These are phyloP conservation scores for Endocarpon pusillum DNA, from an alignment of 495 filamentous ascomycete genomes.

Conservation along the genomic window DNA sequence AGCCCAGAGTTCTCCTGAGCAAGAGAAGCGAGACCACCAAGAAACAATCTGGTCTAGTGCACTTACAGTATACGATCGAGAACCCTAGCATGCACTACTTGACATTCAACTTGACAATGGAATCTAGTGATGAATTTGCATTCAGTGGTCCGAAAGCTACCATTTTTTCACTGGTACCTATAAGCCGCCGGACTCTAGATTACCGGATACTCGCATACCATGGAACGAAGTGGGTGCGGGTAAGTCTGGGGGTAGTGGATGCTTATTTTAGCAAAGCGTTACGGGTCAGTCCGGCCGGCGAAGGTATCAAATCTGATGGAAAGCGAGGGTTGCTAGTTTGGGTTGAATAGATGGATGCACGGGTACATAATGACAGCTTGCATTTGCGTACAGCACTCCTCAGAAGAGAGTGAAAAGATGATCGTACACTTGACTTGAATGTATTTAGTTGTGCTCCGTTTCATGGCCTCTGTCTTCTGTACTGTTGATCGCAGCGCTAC, in stretches of 20 bases:
- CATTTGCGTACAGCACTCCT: too few relatives aligned
- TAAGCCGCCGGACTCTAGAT: conserved; percentile 49
- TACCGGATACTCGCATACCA: conserved; percentile 50
- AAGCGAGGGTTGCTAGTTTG: conserved; percentile 58
- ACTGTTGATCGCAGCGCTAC: too few relatives aligned
- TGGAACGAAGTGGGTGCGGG: conserved; percentile 48
- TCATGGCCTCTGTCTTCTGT: too few relatives aligned
- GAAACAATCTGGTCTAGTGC: conserved; percentile 26
- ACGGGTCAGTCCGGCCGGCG: conserved; percentile 47
- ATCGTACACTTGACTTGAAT: too few relatives aligned
- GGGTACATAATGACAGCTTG: too few relatives aligned
- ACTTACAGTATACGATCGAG: conserved; percentile 59
- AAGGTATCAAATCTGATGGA: conserved; percentile 56
- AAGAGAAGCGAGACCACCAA: conserved; percentile 25
- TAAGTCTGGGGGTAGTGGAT: conserved; percentile 61
- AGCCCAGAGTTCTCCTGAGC: conserved; percentile 72
- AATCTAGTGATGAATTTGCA: conserved; percentile 79
- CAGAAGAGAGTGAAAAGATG: too few relatives aligned
- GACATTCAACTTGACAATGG: conserved; percentile 82
- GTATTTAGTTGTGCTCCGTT: too few relatives aligned
- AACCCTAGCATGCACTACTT: conserved; percentile 90
- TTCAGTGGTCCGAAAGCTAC: conserved; percentile 78
- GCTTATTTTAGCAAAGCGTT: conserved; percentile 79
- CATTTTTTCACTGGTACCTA: conserved; percentile 58
- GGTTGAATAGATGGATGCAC: too few relatives aligned